Conservation (phyloP, 2,329 filamentous ascomycete genomes). For the Paracoccidioides lutzii region DNA sequence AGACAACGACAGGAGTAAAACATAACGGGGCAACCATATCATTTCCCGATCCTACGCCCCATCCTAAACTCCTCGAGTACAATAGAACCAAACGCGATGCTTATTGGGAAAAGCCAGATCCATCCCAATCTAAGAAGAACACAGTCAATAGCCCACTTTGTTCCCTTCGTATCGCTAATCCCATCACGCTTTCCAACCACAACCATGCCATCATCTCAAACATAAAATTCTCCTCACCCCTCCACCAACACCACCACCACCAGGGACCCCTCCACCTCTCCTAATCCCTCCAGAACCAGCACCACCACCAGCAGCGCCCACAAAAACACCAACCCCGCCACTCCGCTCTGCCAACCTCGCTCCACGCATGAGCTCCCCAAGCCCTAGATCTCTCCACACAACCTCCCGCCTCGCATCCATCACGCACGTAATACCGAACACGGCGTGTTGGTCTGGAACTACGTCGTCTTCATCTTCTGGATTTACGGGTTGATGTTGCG, state of each 20-base stretch:
- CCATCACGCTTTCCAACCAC: neutral
- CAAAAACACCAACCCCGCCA: slow-evolving; percentile 8
- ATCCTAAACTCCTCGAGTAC: neutral
- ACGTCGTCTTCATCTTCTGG: slow-evolving; percentile 57
- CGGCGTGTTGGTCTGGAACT: slow-evolving; percentile 54
- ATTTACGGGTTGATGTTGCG: slow-evolving; percentile 49
- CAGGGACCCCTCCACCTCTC: slow-evolving; percentile 14
- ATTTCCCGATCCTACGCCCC: neutral
- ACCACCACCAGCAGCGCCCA: slow-evolving; percentile 26
- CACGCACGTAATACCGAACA: slow-evolving; percentile 52
- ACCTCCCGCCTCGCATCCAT: slow-evolving; percentile 43
- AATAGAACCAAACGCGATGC: neutral
- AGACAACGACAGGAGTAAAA: neutral
- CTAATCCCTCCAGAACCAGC: slow-evolving; percentile 21
- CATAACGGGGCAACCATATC: neutral
- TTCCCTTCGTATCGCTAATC: neutral
- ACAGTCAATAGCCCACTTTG: too few species aligned
- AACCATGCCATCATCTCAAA: slow-evolving; percentile 19
- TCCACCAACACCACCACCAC: slow-evolving; percentile 13
- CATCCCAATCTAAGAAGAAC: neutral
- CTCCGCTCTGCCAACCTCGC: slow-evolving; percentile 19
- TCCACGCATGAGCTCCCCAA: slow-evolving; percentile 37
- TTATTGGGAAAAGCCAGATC: neutral
- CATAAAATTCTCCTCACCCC: slow-evolving; percentile 24
- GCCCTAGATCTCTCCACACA: slow-evolving; percentile 47